Conservation (phyloP, 2,329 filamentous ascomycete genomes). For the Rhynchosporium graminicola region DNA sequence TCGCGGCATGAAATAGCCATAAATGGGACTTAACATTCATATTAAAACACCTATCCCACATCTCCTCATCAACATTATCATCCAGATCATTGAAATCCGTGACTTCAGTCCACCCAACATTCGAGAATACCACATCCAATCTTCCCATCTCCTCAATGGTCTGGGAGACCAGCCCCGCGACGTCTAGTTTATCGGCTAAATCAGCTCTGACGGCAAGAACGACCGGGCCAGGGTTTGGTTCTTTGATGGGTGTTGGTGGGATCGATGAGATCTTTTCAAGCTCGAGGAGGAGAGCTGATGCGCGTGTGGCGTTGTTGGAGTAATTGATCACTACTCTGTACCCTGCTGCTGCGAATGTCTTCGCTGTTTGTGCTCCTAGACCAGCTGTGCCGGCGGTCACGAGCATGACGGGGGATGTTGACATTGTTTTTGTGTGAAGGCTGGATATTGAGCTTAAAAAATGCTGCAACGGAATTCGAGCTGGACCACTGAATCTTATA, state of each 20-base stretch:
- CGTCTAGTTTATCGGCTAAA: slow-evolving; percentile 59
- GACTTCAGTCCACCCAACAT: slow-evolving; percentile 61
- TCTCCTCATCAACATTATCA: slow-evolving; percentile 56
- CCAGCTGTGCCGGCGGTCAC: slow-evolving; percentile 62
- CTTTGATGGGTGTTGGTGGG: slow-evolving; percentile 20
- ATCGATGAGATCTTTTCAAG: slow-evolving; percentile 53
- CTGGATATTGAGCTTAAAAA: background rate
- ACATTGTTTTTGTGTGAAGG: background rate
- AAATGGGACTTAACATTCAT: slow-evolving; percentile 65
- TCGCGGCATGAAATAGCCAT: slow-evolving; percentile 58
- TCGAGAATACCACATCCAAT: slow-evolving; percentile 76
- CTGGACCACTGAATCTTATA: too few relatives aligned
- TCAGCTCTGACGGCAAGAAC: slow-evolving; percentile 64
- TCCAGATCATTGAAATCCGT: slow-evolving; percentile 50
- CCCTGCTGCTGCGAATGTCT: slow-evolving; percentile 67
- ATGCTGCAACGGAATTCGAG: background rate
- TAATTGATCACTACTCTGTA: slow-evolving; percentile 76
- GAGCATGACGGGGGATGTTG: slow-evolving; percentile 39
- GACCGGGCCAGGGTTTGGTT: slow-evolving; percentile 25
- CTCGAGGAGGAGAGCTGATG: slow-evolving; percentile 57
- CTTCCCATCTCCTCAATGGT: slow-evolving; percentile 63
- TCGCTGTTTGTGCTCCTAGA: slow-evolving; percentile 67
- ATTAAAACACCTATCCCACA: slow-evolving; percentile 60
- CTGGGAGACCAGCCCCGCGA: slow-evolving; percentile 59
- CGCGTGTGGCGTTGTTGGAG: slow-evolving; percentile 59